phyloP scores from a whole-genome alignment of 1,284 basidiomycete genomes.

The Cryptococcus sp. region DNA sequence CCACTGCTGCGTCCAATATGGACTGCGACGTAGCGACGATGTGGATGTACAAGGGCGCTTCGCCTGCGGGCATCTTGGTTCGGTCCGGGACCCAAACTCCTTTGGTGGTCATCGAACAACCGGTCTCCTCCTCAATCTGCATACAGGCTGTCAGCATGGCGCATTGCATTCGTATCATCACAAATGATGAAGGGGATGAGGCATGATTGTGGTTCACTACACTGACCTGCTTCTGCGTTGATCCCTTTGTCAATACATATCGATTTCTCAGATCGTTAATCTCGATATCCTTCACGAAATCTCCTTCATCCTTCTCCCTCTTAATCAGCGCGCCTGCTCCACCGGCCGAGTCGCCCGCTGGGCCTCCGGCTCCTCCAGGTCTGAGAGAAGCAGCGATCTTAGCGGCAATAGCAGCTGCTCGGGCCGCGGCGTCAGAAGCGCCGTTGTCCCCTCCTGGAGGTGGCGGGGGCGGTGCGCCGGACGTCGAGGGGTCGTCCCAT shows the following conservation, averaged over 20 bases:
- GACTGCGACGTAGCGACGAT: slow-evolving; percentile 81
- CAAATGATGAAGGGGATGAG: no score
- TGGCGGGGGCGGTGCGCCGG: slow-evolving; percentile 24
- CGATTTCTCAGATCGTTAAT: slow-evolving; percentile 97
- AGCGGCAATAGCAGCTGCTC: slow-evolving; percentile 69
- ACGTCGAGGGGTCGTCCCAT: slow-evolving; percentile 28
- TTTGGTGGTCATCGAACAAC: slow-evolving; percentile 85
- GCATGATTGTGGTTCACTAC: neutral
- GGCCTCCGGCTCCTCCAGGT: slow-evolving; percentile 11
- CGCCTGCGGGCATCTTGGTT: slow-evolving; percentile 81
- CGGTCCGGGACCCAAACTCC: slow-evolving; percentile 93
- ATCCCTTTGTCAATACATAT: slow-evolving; percentile 90
- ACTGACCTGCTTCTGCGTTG: slow-evolving; percentile 85
- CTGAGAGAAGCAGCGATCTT: slow-evolving; percentile 83
- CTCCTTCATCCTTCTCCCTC: slow-evolving; percentile 74
- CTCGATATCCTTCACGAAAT: slow-evolving; percentile 88
- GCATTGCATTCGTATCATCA: neutral
- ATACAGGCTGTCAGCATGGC: neutral
- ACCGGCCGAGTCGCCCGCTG: slow-evolving; percentile 5
- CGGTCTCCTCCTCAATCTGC: slow-evolving; percentile 85
- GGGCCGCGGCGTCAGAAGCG: slow-evolving; percentile 73
- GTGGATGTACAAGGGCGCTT: slow-evolving; percentile 93
- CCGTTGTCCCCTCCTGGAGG: slow-evolving; percentile 59
- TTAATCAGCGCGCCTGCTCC: slow-evolving; percentile 55
- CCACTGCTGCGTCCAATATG: slow-evolving; percentile 75